Evolutionary conservation across 495 filamentous ascomycete genomes (phyloP).

Genomic region (Lichenothelia convexa): DNA sequence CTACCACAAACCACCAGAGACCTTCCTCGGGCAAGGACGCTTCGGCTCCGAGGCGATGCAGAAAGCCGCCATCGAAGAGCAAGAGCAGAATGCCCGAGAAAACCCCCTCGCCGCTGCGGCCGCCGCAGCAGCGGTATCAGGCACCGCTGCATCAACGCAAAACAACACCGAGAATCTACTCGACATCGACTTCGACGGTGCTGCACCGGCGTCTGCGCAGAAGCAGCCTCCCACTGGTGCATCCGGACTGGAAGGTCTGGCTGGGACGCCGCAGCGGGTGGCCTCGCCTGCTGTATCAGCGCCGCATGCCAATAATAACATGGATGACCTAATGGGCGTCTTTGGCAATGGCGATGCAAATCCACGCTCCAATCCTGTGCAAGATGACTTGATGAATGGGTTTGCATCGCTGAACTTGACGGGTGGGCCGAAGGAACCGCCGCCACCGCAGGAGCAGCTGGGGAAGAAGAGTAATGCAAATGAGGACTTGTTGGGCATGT

Average conservation of each 20-base stretch:
- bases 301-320: constrained; percentile 33
- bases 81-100: constrained; percentile 75
- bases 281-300: constrained; percentile 36
- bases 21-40: constrained; percentile 86
- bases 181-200: constrained; percentile 96
- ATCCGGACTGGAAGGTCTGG: constrained; percentile 53
- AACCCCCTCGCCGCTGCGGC: constrained; percentile 83
- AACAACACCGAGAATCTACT: constrained; percentile 85
- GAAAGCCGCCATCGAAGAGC: constrained; percentile 86
- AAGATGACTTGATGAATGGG: constrained; percentile 49
- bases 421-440: constrained; percentile 32
- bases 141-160: constrained; percentile 33
- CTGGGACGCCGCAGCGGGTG: constrained; percentile 64
- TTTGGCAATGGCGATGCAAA: constrained; percentile 31
- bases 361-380: constrained; percentile 2
- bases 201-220: constrained; percentile 74
- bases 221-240: constrained; percentile 41
- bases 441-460: constrained; percentile 34
- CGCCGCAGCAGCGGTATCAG: constrained; percentile 47
- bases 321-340: constrained; percentile 84
- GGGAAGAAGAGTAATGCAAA: constrained; percentile 37
- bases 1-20: constrained; percentile 96
- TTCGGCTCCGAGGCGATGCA: constrained; percentile 91
- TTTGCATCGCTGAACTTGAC: constrained; percentile 66
- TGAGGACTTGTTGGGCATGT: constrained; percentile 81